Conservation (phyloP, 2,329 filamentous ascomycete species). For the Arachnomyces sp. region DNA sequence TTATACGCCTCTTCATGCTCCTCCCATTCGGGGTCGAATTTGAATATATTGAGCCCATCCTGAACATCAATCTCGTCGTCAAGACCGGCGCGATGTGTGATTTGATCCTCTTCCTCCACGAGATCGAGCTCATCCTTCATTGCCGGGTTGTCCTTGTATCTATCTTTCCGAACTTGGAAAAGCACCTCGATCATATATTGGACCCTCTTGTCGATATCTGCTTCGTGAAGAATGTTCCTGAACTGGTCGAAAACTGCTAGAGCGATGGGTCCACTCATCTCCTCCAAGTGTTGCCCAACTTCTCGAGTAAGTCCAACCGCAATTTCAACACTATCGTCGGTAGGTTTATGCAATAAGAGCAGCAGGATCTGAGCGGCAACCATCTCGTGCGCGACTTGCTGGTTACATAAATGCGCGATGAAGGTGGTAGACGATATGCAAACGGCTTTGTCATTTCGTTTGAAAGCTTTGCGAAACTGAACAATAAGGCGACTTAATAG, state of each 20-base stretch:
- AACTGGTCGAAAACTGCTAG: slow-evolving; percentile 93
- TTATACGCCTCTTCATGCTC: slow-evolving; percentile 85
- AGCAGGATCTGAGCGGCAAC: slow-evolving; percentile 86
- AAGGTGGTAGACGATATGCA: slow-evolving; percentile 90
- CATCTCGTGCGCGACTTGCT: slow-evolving; percentile 92
- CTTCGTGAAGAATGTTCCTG: slow-evolving; percentile 88
- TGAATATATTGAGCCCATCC: slow-evolving; percentile 90
- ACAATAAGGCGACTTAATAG: slow-evolving; percentile 76
- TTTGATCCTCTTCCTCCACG: slow-evolving; percentile 96
- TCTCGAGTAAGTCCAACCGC: slow-evolving; percentile 88
- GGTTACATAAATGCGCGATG: slow-evolving; percentile 88
- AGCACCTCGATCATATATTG: slow-evolving; percentile 99
- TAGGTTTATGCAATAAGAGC: slow-evolving; percentile 87
- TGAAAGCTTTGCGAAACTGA: slow-evolving; percentile 92
- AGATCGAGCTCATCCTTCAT: slow-evolving; percentile 88
- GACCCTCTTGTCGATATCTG: slow-evolving; percentile 94
- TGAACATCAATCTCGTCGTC: slow-evolving; percentile 79
- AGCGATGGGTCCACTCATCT: slow-evolving; percentile 84
- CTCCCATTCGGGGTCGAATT: slow-evolving; percentile 82
- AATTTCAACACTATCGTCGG: slow-evolving; percentile 95
- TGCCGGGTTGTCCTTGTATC: slow-evolving; percentile 89
- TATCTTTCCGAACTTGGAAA: slow-evolving; percentile 92
- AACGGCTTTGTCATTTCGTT: slow-evolving; percentile 92
- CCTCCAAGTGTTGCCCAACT: slow-evolving; percentile 86
- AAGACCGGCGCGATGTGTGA: slow-evolving; percentile 76